phyloP scores from a whole-genome alignment of 192 early-diverging fungal species.

The Backusella macrospora region DNA sequence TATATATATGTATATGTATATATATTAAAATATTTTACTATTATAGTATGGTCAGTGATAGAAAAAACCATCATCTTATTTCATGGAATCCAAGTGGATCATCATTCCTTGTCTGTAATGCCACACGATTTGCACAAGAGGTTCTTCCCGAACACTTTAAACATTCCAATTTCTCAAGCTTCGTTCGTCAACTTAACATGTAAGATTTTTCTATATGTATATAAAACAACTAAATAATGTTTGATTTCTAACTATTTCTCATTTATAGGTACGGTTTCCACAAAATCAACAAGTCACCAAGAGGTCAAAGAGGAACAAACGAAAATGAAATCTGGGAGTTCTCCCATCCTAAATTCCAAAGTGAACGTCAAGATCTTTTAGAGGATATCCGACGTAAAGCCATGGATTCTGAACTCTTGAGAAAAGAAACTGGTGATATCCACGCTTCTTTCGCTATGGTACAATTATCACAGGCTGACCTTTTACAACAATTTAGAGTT shows the following conservation, averaged over 20 bases:
- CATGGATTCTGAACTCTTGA: constrained; percentile 63
- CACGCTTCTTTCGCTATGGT: constrained; percentile 62
- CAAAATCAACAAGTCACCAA: constrained; percentile 73
- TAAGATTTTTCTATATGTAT: constrained; percentile 55
- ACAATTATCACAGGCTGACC: constrained; percentile 62
- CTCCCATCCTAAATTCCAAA: constrained; percentile 61
- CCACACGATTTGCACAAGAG: constrained; percentile 76
- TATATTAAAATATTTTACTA: no score
- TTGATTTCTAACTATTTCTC: neutral
- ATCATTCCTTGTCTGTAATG: constrained; percentile 73
- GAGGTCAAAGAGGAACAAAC: constrained; percentile 58
- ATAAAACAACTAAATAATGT: constrained; percentile 54
- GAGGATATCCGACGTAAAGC: constrained; percentile 77
- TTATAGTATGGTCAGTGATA: constrained; percentile 66
- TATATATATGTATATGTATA: no score
- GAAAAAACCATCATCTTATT: constrained; percentile 62
- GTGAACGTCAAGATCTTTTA: constrained; percentile 58
- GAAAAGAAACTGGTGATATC: constrained; percentile 65
- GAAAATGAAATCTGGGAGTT: constrained; percentile 77
- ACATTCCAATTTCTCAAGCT: constrained; percentile 88
- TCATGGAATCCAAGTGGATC: constrained; percentile 69
- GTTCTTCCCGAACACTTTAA: constrained; percentile 88
- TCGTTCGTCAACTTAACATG: constrained; percentile 93
- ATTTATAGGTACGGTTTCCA: constrained; percentile 60
- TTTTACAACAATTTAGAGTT: constrained; percentile 54